Percentiles rank a stretch among this genome's conserved stretches.
These are phyloP conservation scores for Blastobotrys buckinghamii DNA, from an alignment of 1,139 yeast species.

Conservation along the genomic window DNA sequence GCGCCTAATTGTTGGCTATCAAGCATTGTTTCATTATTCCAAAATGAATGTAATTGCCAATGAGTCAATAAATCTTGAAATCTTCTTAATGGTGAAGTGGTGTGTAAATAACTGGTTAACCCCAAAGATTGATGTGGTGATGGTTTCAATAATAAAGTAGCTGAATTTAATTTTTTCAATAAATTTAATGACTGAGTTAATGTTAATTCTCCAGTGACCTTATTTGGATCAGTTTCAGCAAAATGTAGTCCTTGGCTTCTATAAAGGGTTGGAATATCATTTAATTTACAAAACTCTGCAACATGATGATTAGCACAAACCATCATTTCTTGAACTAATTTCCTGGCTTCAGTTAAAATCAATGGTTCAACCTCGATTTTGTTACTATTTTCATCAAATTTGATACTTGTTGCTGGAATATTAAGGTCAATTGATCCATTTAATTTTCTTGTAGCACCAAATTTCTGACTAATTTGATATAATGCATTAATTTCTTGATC, in stretches of 20 bases:
- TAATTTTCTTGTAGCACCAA: conserved; percentile 26
- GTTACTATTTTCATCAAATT: conserved; percentile 13
- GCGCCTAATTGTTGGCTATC: conserved; percentile 15
- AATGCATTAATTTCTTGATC: conserved; percentile 36
- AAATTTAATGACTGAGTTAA: conserved; percentile 1
- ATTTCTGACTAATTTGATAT: conserved; percentile 30
- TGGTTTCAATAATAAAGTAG: conserved; percentile 35
- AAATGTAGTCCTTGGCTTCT: conserved; percentile 43
- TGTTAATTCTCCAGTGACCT: conserved; percentile 12
- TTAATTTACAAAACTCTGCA: conserved; percentile 45
- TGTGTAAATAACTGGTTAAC: conserved; percentile 56
- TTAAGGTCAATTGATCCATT: conserved; percentile 17
- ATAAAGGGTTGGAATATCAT: conserved; percentile 54
- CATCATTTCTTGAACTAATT: conserved; percentile 77
- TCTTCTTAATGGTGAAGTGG: conserved; percentile 87
- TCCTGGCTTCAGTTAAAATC: conserved; percentile 18
- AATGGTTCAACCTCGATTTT: neutral
- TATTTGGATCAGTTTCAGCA: conserved; percentile 18
- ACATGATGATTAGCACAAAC: conserved; percentile 62
- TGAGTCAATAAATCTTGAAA: conserved; percentile 80
- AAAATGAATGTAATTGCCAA: conserved; percentile 52
- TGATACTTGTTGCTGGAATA: conserved; percentile 13
- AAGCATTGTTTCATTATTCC: conserved; percentile 17
- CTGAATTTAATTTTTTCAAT: conserved; percentile 14
- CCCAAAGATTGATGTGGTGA: conserved; percentile 61